Evolutionary conservation across 2,329 filamentous ascomycete species (phyloP), one percentile per base, ranked within the genome.

Genomic region (Arthrinium puccinioides): DNA sequence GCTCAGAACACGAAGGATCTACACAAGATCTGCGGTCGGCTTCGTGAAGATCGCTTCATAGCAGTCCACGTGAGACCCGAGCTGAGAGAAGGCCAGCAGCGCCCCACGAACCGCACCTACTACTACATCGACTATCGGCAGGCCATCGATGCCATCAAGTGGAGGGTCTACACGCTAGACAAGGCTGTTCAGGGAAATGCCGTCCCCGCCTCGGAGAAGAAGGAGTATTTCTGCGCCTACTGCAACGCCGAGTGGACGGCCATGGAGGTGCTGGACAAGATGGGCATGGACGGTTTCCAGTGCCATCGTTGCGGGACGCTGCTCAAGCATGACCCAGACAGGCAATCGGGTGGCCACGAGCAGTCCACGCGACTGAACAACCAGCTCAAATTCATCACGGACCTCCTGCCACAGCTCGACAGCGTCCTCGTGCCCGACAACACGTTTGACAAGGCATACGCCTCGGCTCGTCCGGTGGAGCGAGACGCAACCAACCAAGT

Each of bases 101-200:
- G 88, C 36, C 84, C 87, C 5, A 82, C 84, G 48, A 88, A 84
- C 56, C 79, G 87, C 52, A 94, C 90, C 44, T 98, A 95, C 72
- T 98, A 94, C 67, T 98, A 87, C 63, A 90, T 98, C 57, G 89
- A 96, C 58, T 94, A 94, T 54, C 87, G 92, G 42, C 84, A 87
- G 40, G 87, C 90, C 24, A 87, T 98, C 54, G 92, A 98, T 63
- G 87, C 87, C 33, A 94, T 95, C 64, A 98, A 98, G 61, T 98
- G 85, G 75, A 83, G 87, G 44, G 80, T 95, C 36, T 89, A 90
- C 56, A 83, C 82, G 39, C 79, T 97, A 49, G 88, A 89, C 48
- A 89, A 90, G 57, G 80, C 84, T 38, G 87, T 97, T 41, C 89
- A 96, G 62, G 81, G 82, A 13, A 82, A 87, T 40, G 85, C 86